phyloP scores from a whole-genome alignment of 2,329 filamentous ascomycete species.

The Hypoxylon sp. region DNA sequence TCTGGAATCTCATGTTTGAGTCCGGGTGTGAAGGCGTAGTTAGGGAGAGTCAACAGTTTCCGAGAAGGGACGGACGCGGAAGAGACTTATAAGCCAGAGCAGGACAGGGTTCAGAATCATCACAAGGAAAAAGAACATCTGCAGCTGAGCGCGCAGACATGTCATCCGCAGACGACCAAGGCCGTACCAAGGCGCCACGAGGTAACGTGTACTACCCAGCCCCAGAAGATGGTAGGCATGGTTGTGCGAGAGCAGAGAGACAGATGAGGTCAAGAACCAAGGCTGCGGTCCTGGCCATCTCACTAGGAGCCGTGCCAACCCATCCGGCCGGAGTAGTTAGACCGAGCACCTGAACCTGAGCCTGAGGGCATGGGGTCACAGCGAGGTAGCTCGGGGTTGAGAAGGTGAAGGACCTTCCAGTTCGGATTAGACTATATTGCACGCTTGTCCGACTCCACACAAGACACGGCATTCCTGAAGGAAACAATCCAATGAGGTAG shows the following conservation, averaged over 20 bases:
- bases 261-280: conserved; percentile 23
- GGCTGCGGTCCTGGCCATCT: conserved; percentile 20
- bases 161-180: conserved; percentile 23
- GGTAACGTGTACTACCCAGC: conserved; percentile 33
- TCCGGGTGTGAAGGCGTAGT: conserved; percentile 21
- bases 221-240: conserved; percentile 9
- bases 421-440: conserved; percentile 28
- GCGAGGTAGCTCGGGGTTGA: conserved; percentile 21
- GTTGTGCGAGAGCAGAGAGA: conserved; percentile 19
- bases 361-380: conserved; percentile 10
- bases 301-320: conserved; percentile 24
- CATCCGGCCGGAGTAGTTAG: conserved; percentile 26
- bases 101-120: conserved; percentile 24
- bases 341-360: conserved; percentile 30
- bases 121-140: conserved; percentile 28
- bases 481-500: conserved; percentile 37
- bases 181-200: conserved; percentile 14
- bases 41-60: conserved; percentile 16
- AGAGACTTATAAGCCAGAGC: conserved; percentile 38
- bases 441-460: conserved; percentile 23
- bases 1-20: conserved; percentile 44
- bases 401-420: conserved; percentile 24
- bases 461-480: conserved; percentile 33
- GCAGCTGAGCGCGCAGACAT: conserved; percentile 33
- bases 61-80: conserved; percentile 29